Evolutionary conservation across 1,284 basidiomycete species (phyloP).

Genomic region (Sphaerobolus stellatus): DNA sequence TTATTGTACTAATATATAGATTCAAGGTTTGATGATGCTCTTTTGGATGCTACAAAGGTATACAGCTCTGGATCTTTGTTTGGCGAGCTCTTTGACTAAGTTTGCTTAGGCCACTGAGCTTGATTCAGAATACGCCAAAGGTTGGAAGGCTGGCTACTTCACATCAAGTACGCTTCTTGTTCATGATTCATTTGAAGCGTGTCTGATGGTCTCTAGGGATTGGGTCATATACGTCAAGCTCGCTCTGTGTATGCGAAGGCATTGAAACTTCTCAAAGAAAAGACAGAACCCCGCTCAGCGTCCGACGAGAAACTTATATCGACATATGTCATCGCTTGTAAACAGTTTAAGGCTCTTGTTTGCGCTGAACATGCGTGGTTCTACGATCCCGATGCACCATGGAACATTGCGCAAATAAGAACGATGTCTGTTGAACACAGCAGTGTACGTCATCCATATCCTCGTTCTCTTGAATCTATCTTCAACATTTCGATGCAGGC

Average conservation of each 20-base stretch:
- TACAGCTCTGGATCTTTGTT: not conserved
- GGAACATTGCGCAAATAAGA: too few relatives aligned
- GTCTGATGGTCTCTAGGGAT: not conserved
- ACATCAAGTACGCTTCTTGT: not conserved
- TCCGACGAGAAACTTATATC: not conserved
- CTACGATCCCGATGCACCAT: too few relatives aligned
- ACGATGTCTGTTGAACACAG: too few relatives aligned
- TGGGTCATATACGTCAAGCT: not conserved
- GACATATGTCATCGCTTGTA: not conserved
- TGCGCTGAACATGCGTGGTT: too few relatives aligned
- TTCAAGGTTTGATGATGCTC: not conserved
- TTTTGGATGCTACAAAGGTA: not conserved
- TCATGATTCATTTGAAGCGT: not conserved
- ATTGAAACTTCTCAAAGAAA: not conserved
- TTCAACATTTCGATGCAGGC: too few relatives aligned
- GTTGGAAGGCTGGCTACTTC: slow-evolving; percentile 18
- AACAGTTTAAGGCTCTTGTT: not conserved
- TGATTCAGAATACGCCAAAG: slow-evolving; percentile 35
- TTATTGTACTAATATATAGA: not conserved
- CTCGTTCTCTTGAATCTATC: too few relatives aligned
- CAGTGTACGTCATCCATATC: too few relatives aligned
- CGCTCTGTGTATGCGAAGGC: not conserved
- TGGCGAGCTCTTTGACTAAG: not conserved
- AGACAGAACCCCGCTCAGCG: not conserved
- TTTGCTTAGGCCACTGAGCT: slow-evolving; percentile 29